Base-by-base conservation (phyloP, 352 stramenopile species). In the Globisporangium viniferum region DNA sequence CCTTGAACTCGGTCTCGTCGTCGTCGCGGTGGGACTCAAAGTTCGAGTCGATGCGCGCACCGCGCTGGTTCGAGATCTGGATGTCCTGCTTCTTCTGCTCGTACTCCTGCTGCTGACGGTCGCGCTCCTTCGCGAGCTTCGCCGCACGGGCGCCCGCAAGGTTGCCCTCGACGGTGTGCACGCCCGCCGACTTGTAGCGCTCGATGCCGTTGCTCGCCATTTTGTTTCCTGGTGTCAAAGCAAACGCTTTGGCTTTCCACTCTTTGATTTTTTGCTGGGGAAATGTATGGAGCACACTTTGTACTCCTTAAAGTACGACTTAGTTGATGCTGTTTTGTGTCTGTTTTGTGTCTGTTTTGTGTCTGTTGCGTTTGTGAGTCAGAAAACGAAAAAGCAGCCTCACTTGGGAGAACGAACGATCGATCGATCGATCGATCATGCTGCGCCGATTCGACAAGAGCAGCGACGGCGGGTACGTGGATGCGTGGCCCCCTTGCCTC, bases 151-250 rank as follows among this genome's bases (percentile, higher is more conserved):
- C 75, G 9, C 97, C 97, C 9, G 95, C 91, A 41, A 98, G 80
- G 70, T 98, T 98, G 15, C 97, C 97, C 83, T 99, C 97, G 39
- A 99, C 94, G 20, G 97, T 99, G 76, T 98, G 90, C 64, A 97
- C 93, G 57, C 97, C 97, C 3, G 97, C 81, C 18, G 84, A 87
- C 14, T 86, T 87, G 73, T 94, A 93, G 39, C 84, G 84, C 80
- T 91, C 78, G 62, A 92, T 90, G 62, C 55, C 54, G 22, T 86
- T 86, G 53, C 83, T 76, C 79, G 89, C 89, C 29, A 65, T 62
- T 15, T 33, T 57, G 8, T 18, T 46, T 5, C 14, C 10, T 44
- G 36, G 36, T 29, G 49, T 51, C 48, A 33, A 33, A 33, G 31
- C 48, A 55, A 54, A 22, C 3, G 36, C 36, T 44, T 44, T 15